These are phyloP conservation scores for Gaertneriomyces sp. DNA, from an alignment of 192 early-diverging fungal species.

Conservation along the genomic window DNA sequence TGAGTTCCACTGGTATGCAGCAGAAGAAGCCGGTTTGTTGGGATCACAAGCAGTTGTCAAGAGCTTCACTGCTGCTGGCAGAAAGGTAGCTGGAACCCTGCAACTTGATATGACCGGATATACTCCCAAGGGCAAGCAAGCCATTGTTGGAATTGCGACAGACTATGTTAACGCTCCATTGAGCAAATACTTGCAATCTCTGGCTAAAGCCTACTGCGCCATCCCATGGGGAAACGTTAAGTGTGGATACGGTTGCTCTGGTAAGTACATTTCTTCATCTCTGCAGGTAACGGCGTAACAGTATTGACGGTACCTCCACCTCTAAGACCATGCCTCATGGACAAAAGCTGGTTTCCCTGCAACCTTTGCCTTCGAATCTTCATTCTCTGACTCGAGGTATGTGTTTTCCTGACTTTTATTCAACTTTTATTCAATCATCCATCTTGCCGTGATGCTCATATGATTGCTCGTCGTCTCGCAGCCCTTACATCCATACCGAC, in stretches of 20 bases:
- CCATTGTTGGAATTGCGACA: conserved; percentile 69
- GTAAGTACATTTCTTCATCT: neutral
- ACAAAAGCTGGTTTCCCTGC: conserved; percentile 80
- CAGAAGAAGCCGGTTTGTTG: conserved; percentile 76
- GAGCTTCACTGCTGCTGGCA: conserved; percentile 57
- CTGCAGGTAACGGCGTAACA: neutral
- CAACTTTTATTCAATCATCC: neutral
- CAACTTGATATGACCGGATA: conserved; percentile 97
- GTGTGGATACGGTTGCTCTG: conserved; percentile 74
- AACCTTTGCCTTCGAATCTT: conserved; percentile 65
- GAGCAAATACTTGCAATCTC: conserved; percentile 44
- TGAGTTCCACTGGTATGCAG: conserved; percentile 86
- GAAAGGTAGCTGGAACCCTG: conserved; percentile 70
- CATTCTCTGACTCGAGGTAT: conserved; percentile 31
- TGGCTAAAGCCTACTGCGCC: conserved; percentile 64
- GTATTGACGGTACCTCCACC: conserved; percentile 41
- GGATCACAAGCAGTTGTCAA: conserved; percentile 81
- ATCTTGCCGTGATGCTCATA: neutral
- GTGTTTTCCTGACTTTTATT: conserved; percentile 1
- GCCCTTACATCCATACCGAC: conserved; percentile 77
- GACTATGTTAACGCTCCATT: conserved; percentile 71
- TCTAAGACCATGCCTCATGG: conserved; percentile 86
- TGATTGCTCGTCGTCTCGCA: conserved; percentile 2
- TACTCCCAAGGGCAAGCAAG: conserved; percentile 45
- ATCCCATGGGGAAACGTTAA: conserved; percentile 66